Conservation (phyloP, 2,329 filamentous ascomycete genomes). For the Kalmusia sp. region DNA sequence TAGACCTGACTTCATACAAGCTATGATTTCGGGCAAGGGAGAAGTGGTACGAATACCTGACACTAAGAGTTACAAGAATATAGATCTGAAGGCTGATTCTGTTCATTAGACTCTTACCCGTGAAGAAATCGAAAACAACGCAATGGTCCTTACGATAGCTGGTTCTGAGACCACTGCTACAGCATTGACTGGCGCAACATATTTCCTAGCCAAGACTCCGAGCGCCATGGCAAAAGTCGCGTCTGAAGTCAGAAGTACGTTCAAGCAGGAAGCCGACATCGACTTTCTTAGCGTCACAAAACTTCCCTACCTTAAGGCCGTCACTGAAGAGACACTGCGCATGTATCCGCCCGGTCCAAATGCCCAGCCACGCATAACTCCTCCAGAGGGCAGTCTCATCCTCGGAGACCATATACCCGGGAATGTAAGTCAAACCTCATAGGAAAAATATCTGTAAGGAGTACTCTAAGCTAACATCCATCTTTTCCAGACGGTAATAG, state of each 20-base stretch:
- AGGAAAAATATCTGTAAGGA: no score
- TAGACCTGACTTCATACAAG: no score
- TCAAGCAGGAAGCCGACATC: neutral
- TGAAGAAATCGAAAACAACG: neutral
- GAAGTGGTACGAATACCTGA: no score
- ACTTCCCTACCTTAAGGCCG: conserved; percentile 26
- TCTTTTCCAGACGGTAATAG: conserved; percentile 8
- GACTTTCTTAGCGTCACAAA: neutral
- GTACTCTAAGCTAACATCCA: neutral
- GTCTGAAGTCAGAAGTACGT: neutral
- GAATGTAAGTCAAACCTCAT: no score
- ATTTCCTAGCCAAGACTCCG: neutral
- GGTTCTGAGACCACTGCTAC: conserved; percentile 8
- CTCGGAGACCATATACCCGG: conserved; percentile 17
- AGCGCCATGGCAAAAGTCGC: neutral
- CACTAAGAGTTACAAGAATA: no score
- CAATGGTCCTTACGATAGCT: neutral
- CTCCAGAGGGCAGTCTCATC: neutral
- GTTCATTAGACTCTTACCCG: neutral
- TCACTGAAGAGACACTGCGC: conserved; percentile 50
- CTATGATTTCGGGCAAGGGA: no score
- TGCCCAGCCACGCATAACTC: conserved; percentile 32
- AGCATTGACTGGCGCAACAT: neutral
- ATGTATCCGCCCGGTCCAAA: conserved; percentile 51
- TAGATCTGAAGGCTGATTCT: no score